These are phyloP conservation scores for Penicillium sp. DNA, from an alignment of 2,329 filamentous ascomycete species.

Conservation along the genomic window DNA sequence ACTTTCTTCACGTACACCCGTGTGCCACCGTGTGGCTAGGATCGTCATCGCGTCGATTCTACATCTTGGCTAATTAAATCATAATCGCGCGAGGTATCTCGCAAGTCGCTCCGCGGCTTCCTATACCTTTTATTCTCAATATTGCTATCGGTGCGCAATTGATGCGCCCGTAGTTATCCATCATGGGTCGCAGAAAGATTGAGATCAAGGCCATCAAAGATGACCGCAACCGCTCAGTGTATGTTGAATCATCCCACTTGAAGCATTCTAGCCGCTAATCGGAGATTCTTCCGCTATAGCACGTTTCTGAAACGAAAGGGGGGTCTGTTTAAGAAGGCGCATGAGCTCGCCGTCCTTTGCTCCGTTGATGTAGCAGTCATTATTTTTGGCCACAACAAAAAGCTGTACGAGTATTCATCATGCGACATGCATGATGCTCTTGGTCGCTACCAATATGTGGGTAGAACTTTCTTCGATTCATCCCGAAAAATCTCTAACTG, in stretches of 20 bases:
- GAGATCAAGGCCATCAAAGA: slow-evolving; percentile 99
- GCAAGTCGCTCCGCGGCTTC: background rate
- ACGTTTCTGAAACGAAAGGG: slow-evolving; percentile 99
- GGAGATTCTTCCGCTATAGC: slow-evolving; percentile 47
- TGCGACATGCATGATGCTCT: slow-evolving; percentile 89
- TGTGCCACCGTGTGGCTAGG: background rate
- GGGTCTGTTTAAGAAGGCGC: slow-evolving; percentile 98
- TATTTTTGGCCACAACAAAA: slow-evolving; percentile 98
- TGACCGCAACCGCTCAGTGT: slow-evolving; percentile 97
- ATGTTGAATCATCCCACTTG: slow-evolving; percentile 47
- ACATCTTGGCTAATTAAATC: background rate
- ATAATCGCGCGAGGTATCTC: slow-evolving; percentile 1
- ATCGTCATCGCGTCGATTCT: slow-evolving; percentile 7
- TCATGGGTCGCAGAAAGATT: slow-evolving; percentile 97
- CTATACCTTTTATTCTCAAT: background rate
- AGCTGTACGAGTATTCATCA: slow-evolving; percentile 96
- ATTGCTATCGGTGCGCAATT: slow-evolving; percentile 7
- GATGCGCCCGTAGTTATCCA: slow-evolving; percentile 13
- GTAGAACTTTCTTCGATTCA: slow-evolving; percentile 39
- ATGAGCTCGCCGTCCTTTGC: slow-evolving; percentile 95
- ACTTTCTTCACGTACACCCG: background rate
- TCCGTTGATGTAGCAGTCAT: slow-evolving; percentile 98
- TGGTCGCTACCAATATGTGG: slow-evolving; percentile 82
- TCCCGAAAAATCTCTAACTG: background rate
- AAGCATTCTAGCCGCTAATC: slow-evolving; percentile 1